Base-by-base conservation (phyloP, 2,329 filamentous ascomycete species). In the Ophiostoma australiae region DNA sequence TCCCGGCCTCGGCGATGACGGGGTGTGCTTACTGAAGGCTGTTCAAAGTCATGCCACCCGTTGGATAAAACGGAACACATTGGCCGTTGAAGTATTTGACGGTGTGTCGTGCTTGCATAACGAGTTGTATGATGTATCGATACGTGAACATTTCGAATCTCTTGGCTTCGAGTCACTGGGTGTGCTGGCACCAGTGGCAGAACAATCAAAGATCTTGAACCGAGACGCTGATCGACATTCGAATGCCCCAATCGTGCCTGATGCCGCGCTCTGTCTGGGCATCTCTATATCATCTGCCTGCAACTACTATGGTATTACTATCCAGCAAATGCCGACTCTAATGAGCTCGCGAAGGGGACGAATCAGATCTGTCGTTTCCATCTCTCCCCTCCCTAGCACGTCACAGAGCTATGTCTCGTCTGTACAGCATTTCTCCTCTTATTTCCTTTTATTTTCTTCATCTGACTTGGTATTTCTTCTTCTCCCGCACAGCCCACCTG, bases 151-250 rank as follows among this genome's bases (percentile, higher is more conserved):
- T 17, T 20, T 2, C 6, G 44, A 48, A 4, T 4, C n/a, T 15
- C 44, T 48, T 48, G 44, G 44, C 44, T 48, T 48, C 7, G 5
- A 23, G 52, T 17, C 3, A 58, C 23, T 63, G 15, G 23, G 33
- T 63, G 55, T 61, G 58, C 58, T 63, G 58, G 58, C 58, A 63
- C 58, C 58, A 63, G 27, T 63, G 6, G 8, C 27, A 63, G 23
- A 17, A 33, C 23, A 63, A 7, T 17, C 58, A 63, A 33, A 63
- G 10, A 41, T 1, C 39, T 11, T 41, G 39, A 48, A 48, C 17
- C 20, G 20, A 48, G 44, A 48, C 37, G 27, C 44, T 48, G 44
- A 48, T 48, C 44, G 44, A 48, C 44, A 48, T 48, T 20, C 44
- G 20, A 48, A 48, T 7, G 44, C 44, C 44, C 20, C 4, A 48